Base-by-base conservation (phyloP, 179 eudicot genomes). In the Camellia oleifera region DNA sequence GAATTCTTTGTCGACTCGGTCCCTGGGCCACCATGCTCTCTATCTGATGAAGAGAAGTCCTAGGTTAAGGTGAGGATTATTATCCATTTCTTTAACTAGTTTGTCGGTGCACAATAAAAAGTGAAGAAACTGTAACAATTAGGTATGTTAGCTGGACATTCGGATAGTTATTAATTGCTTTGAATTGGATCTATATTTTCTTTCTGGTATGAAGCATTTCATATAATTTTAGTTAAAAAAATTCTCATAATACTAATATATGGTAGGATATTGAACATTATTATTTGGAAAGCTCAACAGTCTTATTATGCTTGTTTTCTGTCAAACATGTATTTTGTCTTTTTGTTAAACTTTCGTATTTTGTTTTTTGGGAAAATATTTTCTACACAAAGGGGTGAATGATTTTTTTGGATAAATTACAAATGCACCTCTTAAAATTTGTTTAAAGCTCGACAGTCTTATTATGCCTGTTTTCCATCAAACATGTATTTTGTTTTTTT, bases 1-100 rank as follows among this genome's bases (percentile, higher is more conserved):
- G 98, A 96, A 89, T 96, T 96, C 88, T 92, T 96, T 67, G 98
- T 92, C 32, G 99, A 92, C 87, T 90, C 95, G 18, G 81, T 90
- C 65, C 98, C 98, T 2, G 94, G 92, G 48, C 94, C 89, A 72
- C 88, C 89, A 70, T 80, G 81, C 63, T 32, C 87, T 69, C 94
- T 88, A 57, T 91, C 98, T 0, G 99, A 95, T 78, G 97, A 95
- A 85, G 98, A 92, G 77, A 94, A 85, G 83, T 78, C 91, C 5
- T 92, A 87, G 90, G 42, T 73, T 75, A 66, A 79, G 65, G 63
- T 76, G 80, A 54, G 84, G 44, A 69, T 48, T 48, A 65, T 48
- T 48, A 48, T 48, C 6, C 52, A 48, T 48, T 48, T 69, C 78
- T 67, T 74, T 60, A 23, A 46, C 20, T 74, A 70, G 57, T 32